Evolutionary conservation across 2,329 filamentous ascomycete genomes (phyloP), one percentile per base, ranked within the genome.

Genomic region (Pseudogymnoascus sp.): DNA sequence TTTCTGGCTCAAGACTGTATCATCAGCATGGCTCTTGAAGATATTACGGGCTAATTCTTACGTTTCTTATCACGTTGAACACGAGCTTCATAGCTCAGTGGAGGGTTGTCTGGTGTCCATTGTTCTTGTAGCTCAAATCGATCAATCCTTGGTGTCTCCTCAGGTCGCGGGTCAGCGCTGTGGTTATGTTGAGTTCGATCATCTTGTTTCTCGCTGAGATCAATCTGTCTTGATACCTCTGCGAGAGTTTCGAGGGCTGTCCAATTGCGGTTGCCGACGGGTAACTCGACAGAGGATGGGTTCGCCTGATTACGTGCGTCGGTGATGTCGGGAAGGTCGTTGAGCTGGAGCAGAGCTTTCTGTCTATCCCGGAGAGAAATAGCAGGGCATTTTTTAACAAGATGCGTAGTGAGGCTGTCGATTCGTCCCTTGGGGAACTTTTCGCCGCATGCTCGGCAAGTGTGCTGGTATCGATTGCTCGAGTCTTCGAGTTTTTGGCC

Each of bases 401-500:
- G 82, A 73, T 97, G 93, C 66, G 83, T 87, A 47, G 86, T 89
- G 65, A 97, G 78, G 70, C 86, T 90, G 72, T 97, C 93, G 71
- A 91, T 88, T 66, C 93, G 86, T 66, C 93, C 93, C 74, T 96
- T 96, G 67, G 91, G 89, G 67, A 96, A 96, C 75, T 89, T 88
- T 76, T 95, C 89, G 68, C 91, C 91, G 74, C 91, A 96, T 68
- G 87, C 83, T 75, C 90, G 93, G 83, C 92, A 96, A 11, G 90
- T 95, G 73, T 96, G 91, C 70, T 91, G 87, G 73, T 97, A 97
- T 64, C 93, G 86, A 75, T 96, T 96, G 79, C 90, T 95, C 68
- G 90, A 88, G 77, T 96, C 91, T 73, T 88, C 86, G 71, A 96
- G 83, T 78, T 96, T 96, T 40, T 86, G 84, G 9, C 93, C 93